These are phyloP conservation scores for Phytophthora sp. DNA, from an alignment of 352 stramenopile species.

Conservation along the genomic window DNA sequence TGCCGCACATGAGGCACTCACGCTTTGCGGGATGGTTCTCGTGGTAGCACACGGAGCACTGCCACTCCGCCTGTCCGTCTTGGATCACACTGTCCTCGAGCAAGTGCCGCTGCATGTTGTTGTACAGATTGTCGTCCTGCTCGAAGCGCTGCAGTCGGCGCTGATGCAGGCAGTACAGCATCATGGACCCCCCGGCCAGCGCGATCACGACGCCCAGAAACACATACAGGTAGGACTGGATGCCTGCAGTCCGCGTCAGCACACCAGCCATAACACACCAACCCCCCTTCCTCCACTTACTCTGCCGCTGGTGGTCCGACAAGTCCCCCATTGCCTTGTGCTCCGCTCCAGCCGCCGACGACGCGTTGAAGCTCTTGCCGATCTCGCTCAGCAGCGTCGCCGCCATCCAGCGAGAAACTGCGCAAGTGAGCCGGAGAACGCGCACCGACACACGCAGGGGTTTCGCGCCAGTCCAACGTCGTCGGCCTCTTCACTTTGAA, in stretches of 20 bases:
- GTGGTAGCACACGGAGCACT: slow-evolving; percentile 85
- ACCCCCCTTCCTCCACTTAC: slow-evolving; percentile 2
- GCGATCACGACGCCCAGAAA: slow-evolving; percentile 68
- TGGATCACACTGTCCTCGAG: slow-evolving; percentile 82
- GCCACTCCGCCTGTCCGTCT: slow-evolving; percentile 76
- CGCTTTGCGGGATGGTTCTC: slow-evolving; percentile 84
- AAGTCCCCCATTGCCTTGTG: slow-evolving; percentile 2
- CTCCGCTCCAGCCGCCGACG: slow-evolving; percentile 4
- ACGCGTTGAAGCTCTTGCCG: background rate
- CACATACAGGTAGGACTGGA: slow-evolving; percentile 78
- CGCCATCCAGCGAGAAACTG: background rate
- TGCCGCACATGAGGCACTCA: slow-evolving; percentile 86
- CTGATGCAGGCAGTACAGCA: slow-evolving; percentile 75
- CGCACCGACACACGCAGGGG: no score
- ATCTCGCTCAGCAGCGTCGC: background rate
- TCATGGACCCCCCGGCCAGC: slow-evolving; percentile 44
- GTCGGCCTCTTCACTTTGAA: no score
- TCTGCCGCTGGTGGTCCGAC: slow-evolving; percentile 20
- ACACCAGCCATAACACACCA: no score
- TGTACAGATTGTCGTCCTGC: slow-evolving; percentile 77
- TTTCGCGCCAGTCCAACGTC: background rate
- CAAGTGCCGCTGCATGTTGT: slow-evolving; percentile 89
- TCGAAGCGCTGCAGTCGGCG: slow-evolving; percentile 60
- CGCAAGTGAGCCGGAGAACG: background rate
- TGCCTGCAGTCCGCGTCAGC: slow-evolving; percentile 12